Conservation (phyloP, 805 yeast genomes). For the Candida fluviatilis region DNA sequence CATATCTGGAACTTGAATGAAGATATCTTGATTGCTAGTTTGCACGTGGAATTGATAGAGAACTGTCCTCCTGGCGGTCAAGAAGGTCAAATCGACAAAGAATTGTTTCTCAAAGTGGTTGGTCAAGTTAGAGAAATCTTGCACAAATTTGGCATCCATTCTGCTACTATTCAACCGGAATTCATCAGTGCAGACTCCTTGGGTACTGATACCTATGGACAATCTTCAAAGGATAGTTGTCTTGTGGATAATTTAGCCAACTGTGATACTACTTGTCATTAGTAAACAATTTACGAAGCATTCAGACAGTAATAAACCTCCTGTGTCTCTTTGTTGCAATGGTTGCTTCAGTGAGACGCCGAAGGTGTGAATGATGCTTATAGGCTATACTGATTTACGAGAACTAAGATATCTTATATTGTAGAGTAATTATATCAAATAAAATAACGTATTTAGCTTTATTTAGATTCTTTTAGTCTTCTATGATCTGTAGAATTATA, state of each 20-base stretch:
- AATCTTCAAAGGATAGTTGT: constrained; percentile 24
- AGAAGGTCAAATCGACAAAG: constrained; percentile 42
- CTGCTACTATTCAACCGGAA: constrained; percentile 96
- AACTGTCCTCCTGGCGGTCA: constrained; percentile 15
- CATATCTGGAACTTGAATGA: constrained; percentile 96
- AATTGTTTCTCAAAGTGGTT: constrained; percentile 61
- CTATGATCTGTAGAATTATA: too few species aligned
- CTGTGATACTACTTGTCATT: constrained; percentile 26
- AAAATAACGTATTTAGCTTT: too few species aligned
- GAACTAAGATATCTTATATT: too few species aligned
- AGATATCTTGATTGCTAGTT: constrained; percentile 77
- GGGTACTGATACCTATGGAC: constrained; percentile 24
- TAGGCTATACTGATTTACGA: neutral
- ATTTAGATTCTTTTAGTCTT: too few species aligned
- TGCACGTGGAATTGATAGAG: constrained; percentile 68
- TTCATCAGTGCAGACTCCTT: constrained; percentile 34
- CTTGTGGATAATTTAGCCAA: constrained; percentile 26
- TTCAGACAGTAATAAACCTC: too few species aligned
- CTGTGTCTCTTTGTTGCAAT: too few species aligned
- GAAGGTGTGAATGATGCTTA: neutral
- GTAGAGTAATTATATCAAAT: too few species aligned
- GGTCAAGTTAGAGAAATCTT: constrained; percentile 71
- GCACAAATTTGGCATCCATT: constrained; percentile 82
- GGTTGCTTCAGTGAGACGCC: too few species aligned
- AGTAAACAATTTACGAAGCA: constrained; percentile 4